Conservation (phyloP, 225 moss, liverwort and hornwort species). For the Polytrichum commune region DNA sequence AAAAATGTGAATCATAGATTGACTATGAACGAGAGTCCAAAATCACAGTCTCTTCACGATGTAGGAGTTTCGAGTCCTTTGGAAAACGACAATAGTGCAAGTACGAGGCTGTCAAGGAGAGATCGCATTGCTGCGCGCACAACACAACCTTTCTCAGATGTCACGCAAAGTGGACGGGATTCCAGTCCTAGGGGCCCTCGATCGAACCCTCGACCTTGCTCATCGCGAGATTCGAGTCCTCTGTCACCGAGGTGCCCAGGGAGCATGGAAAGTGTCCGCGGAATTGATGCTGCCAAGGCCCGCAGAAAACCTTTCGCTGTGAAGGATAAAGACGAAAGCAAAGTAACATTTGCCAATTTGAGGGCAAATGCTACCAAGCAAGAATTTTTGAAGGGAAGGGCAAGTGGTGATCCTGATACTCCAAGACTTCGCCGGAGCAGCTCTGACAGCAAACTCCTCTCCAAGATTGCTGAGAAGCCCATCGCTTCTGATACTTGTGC, state of each 20-base stretch:
- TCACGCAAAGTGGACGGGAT: slow-evolving; percentile 35
- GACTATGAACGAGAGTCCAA: slow-evolving; percentile 3
- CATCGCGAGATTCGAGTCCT: slow-evolving; percentile 25
- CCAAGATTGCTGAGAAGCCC: slow-evolving; percentile 44
- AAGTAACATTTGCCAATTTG: slow-evolving; percentile 32
- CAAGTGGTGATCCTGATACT: slow-evolving; percentile 58
- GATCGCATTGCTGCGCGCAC: slow-evolving; percentile 33
- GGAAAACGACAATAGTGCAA: not conserved
- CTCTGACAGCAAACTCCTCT: slow-evolving; percentile 46
- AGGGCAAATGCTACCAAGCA: slow-evolving; percentile 50
- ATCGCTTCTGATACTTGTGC: slow-evolving; percentile 9
- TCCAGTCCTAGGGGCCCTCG: slow-evolving; percentile 33
- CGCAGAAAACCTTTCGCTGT: slow-evolving; percentile 32
- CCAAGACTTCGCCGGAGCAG: slow-evolving; percentile 46
- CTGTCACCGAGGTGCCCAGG: slow-evolving; percentile 25
- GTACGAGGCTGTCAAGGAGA: slow-evolving; percentile 25
- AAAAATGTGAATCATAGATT: slow-evolving; percentile 16
- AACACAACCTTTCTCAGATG: slow-evolving; percentile 31
- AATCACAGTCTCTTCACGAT: slow-evolving; percentile 14
- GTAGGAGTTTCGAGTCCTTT: not conserved
- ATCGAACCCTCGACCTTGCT: slow-evolving; percentile 14
- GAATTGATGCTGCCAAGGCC: slow-evolving; percentile 23
- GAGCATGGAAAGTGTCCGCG: slow-evolving; percentile 12
- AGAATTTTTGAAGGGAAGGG: slow-evolving; percentile 59
- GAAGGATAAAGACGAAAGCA: slow-evolving; percentile 47